Conservation (phyloP, 768 basidiomycete species). For the Suillus alpinus region DNA sequence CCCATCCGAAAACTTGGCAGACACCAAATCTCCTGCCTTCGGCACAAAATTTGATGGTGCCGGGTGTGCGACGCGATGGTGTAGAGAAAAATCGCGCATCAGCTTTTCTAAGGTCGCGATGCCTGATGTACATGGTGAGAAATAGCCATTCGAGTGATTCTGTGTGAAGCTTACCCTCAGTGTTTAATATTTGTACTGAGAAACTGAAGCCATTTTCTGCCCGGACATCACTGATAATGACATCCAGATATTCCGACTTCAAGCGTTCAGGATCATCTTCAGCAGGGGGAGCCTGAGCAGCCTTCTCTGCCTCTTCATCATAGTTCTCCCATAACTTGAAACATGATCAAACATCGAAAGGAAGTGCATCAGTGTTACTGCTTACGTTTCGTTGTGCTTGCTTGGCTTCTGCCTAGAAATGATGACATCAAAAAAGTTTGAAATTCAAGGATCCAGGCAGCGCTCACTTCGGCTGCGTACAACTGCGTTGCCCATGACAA, state of each 20-base stretch:
- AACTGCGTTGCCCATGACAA: slow-evolving; percentile 79
- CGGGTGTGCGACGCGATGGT: slow-evolving; percentile 64
- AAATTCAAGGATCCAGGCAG: neutral
- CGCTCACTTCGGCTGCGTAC: slow-evolving; percentile 74
- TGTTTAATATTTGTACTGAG: slow-evolving; percentile 91
- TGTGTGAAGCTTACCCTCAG: slow-evolving; percentile 60
- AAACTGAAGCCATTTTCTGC: slow-evolving; percentile 73
- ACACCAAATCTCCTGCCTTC: slow-evolving; percentile 84
- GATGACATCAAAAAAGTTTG: neutral
- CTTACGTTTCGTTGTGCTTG: slow-evolving; percentile 71
- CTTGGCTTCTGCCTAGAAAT: slow-evolving; percentile 76
- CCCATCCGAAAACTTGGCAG: slow-evolving; percentile 92
- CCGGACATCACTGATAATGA: slow-evolving; percentile 88
- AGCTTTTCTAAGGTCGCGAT: slow-evolving; percentile 90
- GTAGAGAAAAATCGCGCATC: slow-evolving; percentile 89
- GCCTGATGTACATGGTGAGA: slow-evolving; percentile 42
- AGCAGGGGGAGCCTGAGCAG: slow-evolving; percentile 42
- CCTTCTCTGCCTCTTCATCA: slow-evolving; percentile 68
- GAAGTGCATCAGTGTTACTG: slow-evolving; percentile 5
- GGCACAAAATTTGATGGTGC: slow-evolving; percentile 73
- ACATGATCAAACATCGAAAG: slow-evolving; percentile 4
- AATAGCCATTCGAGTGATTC: slow-evolving; percentile 1
- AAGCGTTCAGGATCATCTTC: slow-evolving; percentile 52
- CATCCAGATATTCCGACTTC: slow-evolving; percentile 85
- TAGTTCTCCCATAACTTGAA: slow-evolving; percentile 83